Evolutionary conservation across 164 flowering plant species (phyloP).

Genomic region (Vitis cinerea): DNA sequence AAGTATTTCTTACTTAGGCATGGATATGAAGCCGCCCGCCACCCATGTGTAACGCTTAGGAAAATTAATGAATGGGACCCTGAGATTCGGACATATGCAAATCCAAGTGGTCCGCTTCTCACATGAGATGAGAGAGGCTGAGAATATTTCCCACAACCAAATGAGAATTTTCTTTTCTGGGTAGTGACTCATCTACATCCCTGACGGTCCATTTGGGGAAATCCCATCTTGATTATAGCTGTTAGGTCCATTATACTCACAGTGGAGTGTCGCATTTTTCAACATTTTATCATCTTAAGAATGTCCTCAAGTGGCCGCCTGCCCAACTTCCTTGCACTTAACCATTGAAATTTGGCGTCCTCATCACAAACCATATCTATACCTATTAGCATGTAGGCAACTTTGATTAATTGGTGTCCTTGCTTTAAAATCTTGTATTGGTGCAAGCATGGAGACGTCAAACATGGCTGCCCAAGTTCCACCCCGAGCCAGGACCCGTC

Average conservation of each 20-base stretch:
- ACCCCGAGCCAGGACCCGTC: constrained; percentile 7
- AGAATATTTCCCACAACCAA: too few species aligned
- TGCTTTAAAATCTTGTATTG: background rate
- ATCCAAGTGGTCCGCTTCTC: too few species aligned
- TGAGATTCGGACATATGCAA: too few species aligned
- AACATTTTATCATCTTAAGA: constrained; percentile 4
- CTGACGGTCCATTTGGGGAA: background rate
- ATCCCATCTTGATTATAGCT: background rate
- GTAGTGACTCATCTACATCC: background rate
- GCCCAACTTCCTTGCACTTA: constrained; percentile 22
- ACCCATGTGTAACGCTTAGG: too few species aligned
- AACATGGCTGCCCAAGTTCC: constrained; percentile 13
- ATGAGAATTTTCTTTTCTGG: too few species aligned
- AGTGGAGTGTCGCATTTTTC: constrained; percentile 14
- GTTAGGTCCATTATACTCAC: constrained; percentile 11
- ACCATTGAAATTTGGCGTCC: constrained; percentile 15
- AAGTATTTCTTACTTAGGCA: too few species aligned
- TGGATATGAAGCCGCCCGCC: too few species aligned
- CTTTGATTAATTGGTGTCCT: background rate
- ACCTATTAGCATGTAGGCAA: background rate
- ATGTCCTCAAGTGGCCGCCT: constrained; percentile 29
- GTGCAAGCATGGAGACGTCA: too few species aligned
- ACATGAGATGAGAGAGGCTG: too few species aligned
- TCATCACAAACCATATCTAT: constrained; percentile 3
- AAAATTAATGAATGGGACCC: too few species aligned